Base-by-base conservation (phyloP, 129 eudicot genomes). In the Solidago caesia region DNA sequence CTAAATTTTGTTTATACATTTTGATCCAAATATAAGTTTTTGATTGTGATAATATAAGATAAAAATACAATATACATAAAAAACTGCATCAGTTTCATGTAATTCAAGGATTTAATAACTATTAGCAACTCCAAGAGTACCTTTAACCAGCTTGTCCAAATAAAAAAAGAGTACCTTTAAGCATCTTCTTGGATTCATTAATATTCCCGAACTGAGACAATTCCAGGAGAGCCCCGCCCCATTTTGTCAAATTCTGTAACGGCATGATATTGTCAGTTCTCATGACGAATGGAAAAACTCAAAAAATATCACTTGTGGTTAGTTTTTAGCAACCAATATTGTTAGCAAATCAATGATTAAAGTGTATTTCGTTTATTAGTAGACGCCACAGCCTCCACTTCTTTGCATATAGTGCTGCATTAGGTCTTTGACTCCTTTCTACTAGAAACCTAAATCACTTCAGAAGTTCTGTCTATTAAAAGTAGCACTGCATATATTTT, bases 141-240 rank as follows among this genome's bases (percentile, higher is more conserved):
- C 78, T 79, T 49, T 73, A 64, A 78, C 62, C 82, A 78, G 63
- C 72, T 51, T 78, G 39, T 33, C 39, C 39, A 33, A 21, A 33
- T 3, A 33, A 33, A 33, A 33, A 33, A 68, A 59, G 7, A 67
- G 26, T 73, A 79, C 83, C 83, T 79, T 68, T 74, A 66, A 80
- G 75, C 84, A 80, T 75, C 72, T 61, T 75, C 84, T 52, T 80
- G 44, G 84, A 80, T 43, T 80, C 80, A 3, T 75, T 74, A 43
- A 80, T 75, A 75, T 68, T 72, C 69, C 80, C 84, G 42, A 74
- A 80, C 53, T 80, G 80, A 44, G 84, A 75, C 52, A 75, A 62
- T 69, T 80, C 84, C 59, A 80, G 72, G 9, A 80, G 51, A 74
- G 80, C 76, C 75, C 80, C 80, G 69, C 84, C 84, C 84, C 84